Evolutionary conservation across 768 basidiomycete species (phyloP), one percentile per base, ranked within the genome.

Genomic region (Lactarius evosmus): DNA sequence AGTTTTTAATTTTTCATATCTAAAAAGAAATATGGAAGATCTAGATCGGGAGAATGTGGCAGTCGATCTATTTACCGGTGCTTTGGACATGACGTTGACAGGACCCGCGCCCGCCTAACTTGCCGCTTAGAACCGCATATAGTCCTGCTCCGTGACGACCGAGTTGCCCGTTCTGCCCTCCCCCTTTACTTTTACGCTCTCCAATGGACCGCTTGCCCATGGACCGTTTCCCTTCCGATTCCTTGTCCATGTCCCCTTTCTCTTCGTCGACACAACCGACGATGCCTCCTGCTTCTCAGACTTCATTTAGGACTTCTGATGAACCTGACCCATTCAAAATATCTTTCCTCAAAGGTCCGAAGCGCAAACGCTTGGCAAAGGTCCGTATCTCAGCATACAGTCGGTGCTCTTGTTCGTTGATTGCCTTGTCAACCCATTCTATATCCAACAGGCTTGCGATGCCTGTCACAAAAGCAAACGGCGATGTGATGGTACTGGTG

Each of bases 391-490:
- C 12, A 14, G 29, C 36, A 49, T 62, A 33, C 22, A 17, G 7
- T 54, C 32, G 33, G 56, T 34, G 57, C 19, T 9, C 56, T 11
- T 9, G 19, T 34, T 12, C 4, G 17, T 40, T 56, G 40, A 61
- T 62, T 46, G 32, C 29, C 22, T 30, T 29, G 38, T 52, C 34
- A 12, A 46, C 25, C 11, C 38, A 3, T 53, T 27, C 60, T 49
- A 25, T 50, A 17, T 50, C 56, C 54, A n/a, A 36, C 62, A 83
- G 82, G 82, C 91, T 55, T 92, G 91, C 75, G 88, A 91, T 74
- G 86, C 88, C 58, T 93, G 91, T 73, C 91, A 93, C 72, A 90
- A 88, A 74, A 87, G 85, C 76, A 93, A 93, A 72, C 84, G 91
- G 29, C 84, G 90, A 54, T 92, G 90, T 75, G 89, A 91, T 75